A percentile compares a stretch with the other conserved stretches of the same genome.
Evolutionary conservation across 1,284 basidiomycete genomes (phyloP).

Genomic region (Kalmanozyma brasiliensis): DNA sequence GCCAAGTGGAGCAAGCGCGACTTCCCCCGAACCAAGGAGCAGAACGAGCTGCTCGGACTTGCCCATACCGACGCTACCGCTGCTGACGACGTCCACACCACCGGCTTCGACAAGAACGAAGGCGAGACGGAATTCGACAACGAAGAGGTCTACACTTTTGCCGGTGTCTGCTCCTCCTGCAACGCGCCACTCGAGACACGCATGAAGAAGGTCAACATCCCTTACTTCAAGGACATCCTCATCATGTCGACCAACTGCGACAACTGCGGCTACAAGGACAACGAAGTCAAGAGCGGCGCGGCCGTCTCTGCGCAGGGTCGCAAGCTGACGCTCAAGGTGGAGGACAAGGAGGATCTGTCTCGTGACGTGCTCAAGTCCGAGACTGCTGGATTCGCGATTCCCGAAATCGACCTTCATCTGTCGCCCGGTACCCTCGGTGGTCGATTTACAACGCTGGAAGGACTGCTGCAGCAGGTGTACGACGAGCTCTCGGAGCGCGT

Average conservation of each 20-base stretch:
- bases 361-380: conserved; percentile 80
- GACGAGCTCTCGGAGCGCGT: conserved; percentile 93
- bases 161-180: conserved; percentile 88
- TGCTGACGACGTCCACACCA: conserved; percentile 64
- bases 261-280: conserved; percentile 92
- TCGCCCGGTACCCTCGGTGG: conserved; percentile 95
- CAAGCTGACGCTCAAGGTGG: conserved; percentile 86
- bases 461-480: conserved; percentile 91
- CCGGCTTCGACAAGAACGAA: conserved; percentile 61
- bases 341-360: conserved; percentile 92
- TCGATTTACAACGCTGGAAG: conserved; percentile 97
- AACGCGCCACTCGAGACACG: conserved; percentile 83
- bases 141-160: conserved; percentile 92
- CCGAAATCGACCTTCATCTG: conserved; percentile 93
- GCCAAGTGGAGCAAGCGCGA: conserved; percentile 92
- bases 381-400: conserved; percentile 87
- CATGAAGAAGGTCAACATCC: conserved; percentile 97
- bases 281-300: conserved; percentile 93
- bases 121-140: conserved; percentile 70
- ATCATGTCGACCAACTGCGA: conserved; percentile 99
- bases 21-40: conserved; percentile 83
- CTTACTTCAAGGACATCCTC: conserved; percentile 98
- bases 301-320: conserved; percentile 88
- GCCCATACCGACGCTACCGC: conserved; percentile 63
- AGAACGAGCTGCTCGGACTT: conserved; percentile 85